Evolutionary conservation across 1,284 basidiomycete species (phyloP).

Genomic region (Microbotryum saponariae): DNA sequence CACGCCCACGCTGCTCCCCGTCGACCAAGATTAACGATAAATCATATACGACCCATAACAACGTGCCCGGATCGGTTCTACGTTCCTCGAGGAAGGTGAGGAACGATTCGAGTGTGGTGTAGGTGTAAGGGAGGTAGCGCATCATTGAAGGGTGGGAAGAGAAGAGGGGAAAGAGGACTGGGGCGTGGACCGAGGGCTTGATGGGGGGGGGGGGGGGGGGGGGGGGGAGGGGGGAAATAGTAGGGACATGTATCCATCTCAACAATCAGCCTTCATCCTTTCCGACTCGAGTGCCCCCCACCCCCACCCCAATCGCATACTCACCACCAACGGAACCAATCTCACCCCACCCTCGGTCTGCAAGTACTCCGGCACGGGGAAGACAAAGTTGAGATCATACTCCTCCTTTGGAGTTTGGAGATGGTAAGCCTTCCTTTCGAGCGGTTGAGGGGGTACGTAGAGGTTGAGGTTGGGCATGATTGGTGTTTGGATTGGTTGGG

Average conservation of each 20-base stretch:
- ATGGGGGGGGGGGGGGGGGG: background rate
- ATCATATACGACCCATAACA: background rate
- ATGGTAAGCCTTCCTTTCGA: background rate
- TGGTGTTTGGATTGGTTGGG: too few relatives aligned
- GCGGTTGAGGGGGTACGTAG: background rate
- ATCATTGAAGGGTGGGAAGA: background rate
- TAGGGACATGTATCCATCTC: background rate
- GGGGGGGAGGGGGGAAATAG: too few relatives aligned
- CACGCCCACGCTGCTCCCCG: too few relatives aligned
- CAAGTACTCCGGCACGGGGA: background rate
- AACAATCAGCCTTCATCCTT: too few relatives aligned
- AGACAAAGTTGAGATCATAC: constrained; percentile 18
- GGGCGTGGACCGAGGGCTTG: constrained; percentile 13
- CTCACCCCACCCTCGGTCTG: constrained; percentile 3
- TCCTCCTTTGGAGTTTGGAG: background rate
- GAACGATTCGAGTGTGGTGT: constrained; percentile 12
- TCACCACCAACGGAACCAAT: constrained; percentile 10
- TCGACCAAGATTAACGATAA: background rate
- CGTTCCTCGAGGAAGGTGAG: constrained; percentile 4
- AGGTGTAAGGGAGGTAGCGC: constrained; percentile 18
- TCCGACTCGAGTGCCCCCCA: too few relatives aligned
- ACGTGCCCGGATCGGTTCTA: background rate
- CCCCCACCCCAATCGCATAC: background rate
- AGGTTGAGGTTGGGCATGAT: constrained; percentile 2
- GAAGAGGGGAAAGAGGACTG: background rate